Conservation (phyloP, 2,329 filamentous ascomycete species). For the Diplodia corticola region DNA sequence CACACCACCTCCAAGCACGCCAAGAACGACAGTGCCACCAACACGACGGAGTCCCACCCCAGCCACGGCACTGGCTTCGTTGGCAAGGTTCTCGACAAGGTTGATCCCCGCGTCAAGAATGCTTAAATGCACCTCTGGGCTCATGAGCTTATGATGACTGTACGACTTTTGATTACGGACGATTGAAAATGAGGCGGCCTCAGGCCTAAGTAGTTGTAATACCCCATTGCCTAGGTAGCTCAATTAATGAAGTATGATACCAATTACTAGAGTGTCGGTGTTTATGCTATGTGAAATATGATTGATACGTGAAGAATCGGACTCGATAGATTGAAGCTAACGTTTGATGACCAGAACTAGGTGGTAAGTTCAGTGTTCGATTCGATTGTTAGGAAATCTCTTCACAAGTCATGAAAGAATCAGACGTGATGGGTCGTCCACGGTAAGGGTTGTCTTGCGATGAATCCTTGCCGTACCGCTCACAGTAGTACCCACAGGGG, state of each 20-base stretch:
- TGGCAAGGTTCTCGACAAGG: constrained; percentile 19
- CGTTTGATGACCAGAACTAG: no score
- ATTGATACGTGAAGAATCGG: not conserved
- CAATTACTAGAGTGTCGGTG: not conserved
- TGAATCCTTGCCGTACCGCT: no score
- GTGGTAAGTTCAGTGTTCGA: no score
- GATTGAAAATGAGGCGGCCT: not conserved
- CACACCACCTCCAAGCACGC: not conserved
- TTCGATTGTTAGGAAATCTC: no score
- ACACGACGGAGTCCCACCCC: constrained; percentile 6
- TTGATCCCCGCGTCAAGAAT: constrained; percentile 23
- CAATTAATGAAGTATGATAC: not conserved
- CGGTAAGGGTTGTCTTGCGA: no score
- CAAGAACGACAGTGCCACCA: not conserved
- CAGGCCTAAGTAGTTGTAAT: not conserved
- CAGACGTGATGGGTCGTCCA: no score
- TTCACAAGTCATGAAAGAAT: no score
- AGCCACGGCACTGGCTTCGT: not conserved
- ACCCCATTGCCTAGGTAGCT: not conserved
- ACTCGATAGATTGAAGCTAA: no score
- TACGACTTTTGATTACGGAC: not conserved
- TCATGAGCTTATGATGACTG: not conserved
- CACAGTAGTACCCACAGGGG: no score
- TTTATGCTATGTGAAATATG: not conserved
- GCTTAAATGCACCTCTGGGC: not conserved